Base-by-base conservation (phyloP, 73 alveolate species). In the Paramecium octaurelia region DNA sequence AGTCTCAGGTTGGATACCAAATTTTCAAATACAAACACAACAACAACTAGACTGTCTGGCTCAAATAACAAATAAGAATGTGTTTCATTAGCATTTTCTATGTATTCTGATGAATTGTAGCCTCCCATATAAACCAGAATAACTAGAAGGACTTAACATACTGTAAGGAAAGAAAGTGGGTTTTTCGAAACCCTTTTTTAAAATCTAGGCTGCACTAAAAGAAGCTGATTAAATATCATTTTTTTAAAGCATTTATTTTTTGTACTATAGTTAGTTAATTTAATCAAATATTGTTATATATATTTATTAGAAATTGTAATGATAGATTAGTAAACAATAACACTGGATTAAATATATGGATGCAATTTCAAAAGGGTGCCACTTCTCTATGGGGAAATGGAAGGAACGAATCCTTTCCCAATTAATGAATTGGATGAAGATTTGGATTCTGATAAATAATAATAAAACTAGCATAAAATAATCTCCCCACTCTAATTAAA, bases 351-450 rank as follows among this genome's bases (percentile, higher is more conserved):
- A 73, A 36, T 73, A 73, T 73, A 36, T 18, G 87, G 87, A 35
- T 36, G 60, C 35, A 35, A 34, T 40, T 73, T 73, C 40, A 73
- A 38, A 73, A 73, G 68, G 38, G 60, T 73, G 38, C 59, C 87
- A 36, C 12, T 40, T 35, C 36, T 38, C 4, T 31, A 35, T 35
- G 60, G 20, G 14, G 87, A 73, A 8, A 73, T 73, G 87, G 87
- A 73, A 38, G 87, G 87, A 12, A 73, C 87, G 9, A 73, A 10
- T 35, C 68, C 87, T 34, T 0, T 73, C 20, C 60, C 57, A 4
- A 73, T 73, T 21, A 73, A 34, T 73, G 87, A 73, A 36, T 9
- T 35, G 12, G 87, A 73, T 40, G 87, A 73, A 43, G 87, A 73
- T 38, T 73, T 64, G 12, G 84, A 64, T 64, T 64, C 84, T 31